Percentiles rank a stretch among this genome's conserved stretches.
These are phyloP conservation scores for Lolium perenne DNA, from an alignment of 176 grass and related monocot species.

Conservation along the genomic window DNA sequence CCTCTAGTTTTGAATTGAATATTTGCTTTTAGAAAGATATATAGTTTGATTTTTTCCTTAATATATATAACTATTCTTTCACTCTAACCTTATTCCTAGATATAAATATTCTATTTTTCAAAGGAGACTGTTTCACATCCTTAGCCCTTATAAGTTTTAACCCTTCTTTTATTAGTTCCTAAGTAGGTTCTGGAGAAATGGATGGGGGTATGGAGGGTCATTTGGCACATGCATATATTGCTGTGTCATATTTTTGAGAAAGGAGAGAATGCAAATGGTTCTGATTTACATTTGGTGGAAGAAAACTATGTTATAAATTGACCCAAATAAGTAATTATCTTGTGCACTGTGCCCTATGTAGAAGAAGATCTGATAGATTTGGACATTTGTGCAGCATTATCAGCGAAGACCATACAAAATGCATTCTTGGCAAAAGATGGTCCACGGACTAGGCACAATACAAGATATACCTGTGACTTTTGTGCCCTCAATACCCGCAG, in stretches of 20 bases:
- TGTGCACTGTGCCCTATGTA: constrained; percentile 35
- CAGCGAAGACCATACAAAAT: constrained; percentile 87
- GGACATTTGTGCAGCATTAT: constrained; percentile 89
- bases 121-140: not conserved
- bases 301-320: constrained; percentile 2
- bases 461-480: constrained; percentile 62
- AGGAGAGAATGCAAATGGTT: constrained; percentile 5
- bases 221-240: not conserved
- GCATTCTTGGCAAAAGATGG: constrained; percentile 69
- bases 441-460: constrained; percentile 62
- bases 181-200: not conserved
- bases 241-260: not conserved
- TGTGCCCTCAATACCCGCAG: constrained; percentile 63
- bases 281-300: not conserved
- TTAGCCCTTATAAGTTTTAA: constrained; percentile 20
- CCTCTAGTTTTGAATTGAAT: constrained; percentile 3
- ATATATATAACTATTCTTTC: constrained; percentile 10
- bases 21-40: not conserved
- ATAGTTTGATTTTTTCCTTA: not conserved
- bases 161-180: constrained; percentile 12
- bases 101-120: not conserved
- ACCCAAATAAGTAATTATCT: constrained; percentile 36
- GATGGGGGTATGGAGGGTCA: not conserved
- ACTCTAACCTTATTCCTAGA: not conserved
- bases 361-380: constrained; percentile 65